phyloP scores from a whole-genome alignment of 495 filamentous ascomycete species.

The Annulohypoxylon nitens region DNA sequence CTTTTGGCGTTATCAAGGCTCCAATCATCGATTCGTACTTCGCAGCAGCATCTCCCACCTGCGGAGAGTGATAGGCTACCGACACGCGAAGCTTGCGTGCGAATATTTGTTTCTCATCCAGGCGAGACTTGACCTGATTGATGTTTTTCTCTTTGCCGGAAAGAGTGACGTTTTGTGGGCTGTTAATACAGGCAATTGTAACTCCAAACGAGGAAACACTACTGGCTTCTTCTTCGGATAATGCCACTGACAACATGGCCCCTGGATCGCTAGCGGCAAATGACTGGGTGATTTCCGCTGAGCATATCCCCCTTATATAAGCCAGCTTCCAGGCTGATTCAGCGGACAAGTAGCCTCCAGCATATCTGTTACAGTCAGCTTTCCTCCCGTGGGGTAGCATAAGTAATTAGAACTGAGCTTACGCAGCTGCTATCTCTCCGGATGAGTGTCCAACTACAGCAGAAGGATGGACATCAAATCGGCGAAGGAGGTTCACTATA shows the following conservation, averaged over 20 bases:
- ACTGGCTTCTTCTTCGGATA: slow-evolving; percentile 31
- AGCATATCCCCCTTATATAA: slow-evolving; percentile 49
- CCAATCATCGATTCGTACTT: slow-evolving; percentile 49
- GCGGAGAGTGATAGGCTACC: slow-evolving; percentile 58
- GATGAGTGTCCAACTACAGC: slow-evolving; percentile 69
- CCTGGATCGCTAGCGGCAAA: slow-evolving; percentile 9
- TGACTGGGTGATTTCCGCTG: slow-evolving; percentile 25
- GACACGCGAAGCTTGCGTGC: slow-evolving; percentile 51
- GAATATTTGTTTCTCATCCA: slow-evolving; percentile 54
- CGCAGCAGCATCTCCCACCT: slow-evolving; percentile 52
- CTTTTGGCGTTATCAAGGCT: slow-evolving; percentile 5
- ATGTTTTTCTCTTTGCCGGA: slow-evolving; percentile 54
- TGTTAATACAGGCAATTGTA: slow-evolving; percentile 62
- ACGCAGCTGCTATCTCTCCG: slow-evolving; percentile 66
- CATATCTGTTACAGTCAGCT: slow-evolving; percentile 39
- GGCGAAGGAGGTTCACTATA: slow-evolving; percentile 63
- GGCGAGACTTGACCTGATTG: slow-evolving; percentile 42
- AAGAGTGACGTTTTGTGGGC: slow-evolving; percentile 57
- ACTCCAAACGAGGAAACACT: slow-evolving; percentile 29
- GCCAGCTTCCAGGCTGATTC: slow-evolving; percentile 61
- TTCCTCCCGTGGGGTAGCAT: neutral
- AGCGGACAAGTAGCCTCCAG: slow-evolving; percentile 53
- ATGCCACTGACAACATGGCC: slow-evolving; percentile 57
- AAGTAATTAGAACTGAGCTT: slow-evolving; percentile 29
- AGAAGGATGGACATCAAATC: slow-evolving; percentile 59